phyloP scores from a whole-genome alignment of 371 early-diverging fungal species.

The Apophysomyces ossiformis region DNA sequence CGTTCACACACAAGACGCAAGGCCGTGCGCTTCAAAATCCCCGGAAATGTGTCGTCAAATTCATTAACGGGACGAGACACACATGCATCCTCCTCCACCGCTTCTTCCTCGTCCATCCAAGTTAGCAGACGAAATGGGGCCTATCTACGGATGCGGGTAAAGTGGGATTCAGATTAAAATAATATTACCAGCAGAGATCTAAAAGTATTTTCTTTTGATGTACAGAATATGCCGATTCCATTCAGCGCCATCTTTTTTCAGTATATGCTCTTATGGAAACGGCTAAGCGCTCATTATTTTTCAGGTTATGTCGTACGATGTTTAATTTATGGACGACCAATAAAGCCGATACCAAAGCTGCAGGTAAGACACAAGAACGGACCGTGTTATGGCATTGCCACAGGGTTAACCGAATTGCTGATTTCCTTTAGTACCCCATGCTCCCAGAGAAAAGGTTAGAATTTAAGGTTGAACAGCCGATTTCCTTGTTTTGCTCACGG shows the following conservation, averaged over 20 bases:
- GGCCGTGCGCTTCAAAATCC: conserved; percentile 20
- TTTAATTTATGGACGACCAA: conserved; percentile 64
- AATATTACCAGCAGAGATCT: neutral
- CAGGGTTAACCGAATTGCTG: too few relatives aligned
- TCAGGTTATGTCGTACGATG: conserved; percentile 60
- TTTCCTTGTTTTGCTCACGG: neutral
- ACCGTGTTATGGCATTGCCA: too few relatives aligned
- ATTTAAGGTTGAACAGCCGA: neutral
- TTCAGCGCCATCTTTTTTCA: conserved; percentile 66
- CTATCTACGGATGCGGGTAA: conserved; percentile 46
- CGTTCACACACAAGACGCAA: neutral
- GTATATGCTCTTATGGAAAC: conserved; percentile 64
- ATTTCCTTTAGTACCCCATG: conserved; percentile 56
- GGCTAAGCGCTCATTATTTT: conserved; percentile 64
- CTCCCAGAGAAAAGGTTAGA: conserved; percentile 59
- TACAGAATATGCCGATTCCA: conserved; percentile 62
- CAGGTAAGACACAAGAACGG: conserved; percentile 36
- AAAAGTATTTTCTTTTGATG: neutral
- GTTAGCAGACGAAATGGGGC: conserved; percentile 22
- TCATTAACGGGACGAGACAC: neutral
- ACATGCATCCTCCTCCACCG: neutral
- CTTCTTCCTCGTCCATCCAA: too few relatives aligned
- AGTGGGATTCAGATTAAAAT: neutral
- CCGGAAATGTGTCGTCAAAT: neutral
- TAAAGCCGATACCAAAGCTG: conserved; percentile 62